Percentiles rank a stretch among this genome's conserved stretches.
Conservation (phyloP, 2,329 filamentous ascomycete species). For the Ceratocystis eucalypticola region DNA sequence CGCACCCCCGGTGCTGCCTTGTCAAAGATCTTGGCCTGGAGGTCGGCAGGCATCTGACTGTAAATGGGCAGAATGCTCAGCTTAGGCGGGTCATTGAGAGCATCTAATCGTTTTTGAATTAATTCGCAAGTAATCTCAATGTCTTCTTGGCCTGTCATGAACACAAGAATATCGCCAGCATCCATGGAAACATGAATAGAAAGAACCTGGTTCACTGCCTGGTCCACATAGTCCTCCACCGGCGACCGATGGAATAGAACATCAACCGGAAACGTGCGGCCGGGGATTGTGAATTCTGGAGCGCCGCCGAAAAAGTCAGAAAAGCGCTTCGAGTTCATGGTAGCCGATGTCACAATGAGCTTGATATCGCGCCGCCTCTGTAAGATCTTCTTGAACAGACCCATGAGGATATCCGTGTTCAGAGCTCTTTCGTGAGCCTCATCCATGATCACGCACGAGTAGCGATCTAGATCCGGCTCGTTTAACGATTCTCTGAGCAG, state of each 20-base stretch:
- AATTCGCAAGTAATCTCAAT: conserved; percentile 95
- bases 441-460: conserved; percentile 99
- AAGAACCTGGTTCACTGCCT: conserved; percentile 87
- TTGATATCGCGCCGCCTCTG: conserved; percentile 82
- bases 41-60: conserved; percentile 96
- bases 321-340: conserved; percentile 95
- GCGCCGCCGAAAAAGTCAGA: conserved; percentile 92
- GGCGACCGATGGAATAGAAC: conserved; percentile 90
- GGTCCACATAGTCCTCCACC: conserved; percentile 95
- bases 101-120: conserved; percentile 70
- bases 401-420: conserved; percentile 96
- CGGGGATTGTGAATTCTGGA: conserved; percentile 91
- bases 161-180: conserved; percentile 84
- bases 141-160: conserved; percentile 98
- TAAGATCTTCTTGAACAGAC: conserved; percentile 91
- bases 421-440: conserved; percentile 94
- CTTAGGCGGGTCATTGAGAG: conserved; percentile 88
- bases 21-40: conserved; percentile 97
- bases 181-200: conserved; percentile 94
- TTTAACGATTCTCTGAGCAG: conserved; percentile 84
- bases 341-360: conserved; percentile 93
- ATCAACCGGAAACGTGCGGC: conserved; percentile 91
- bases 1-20: conserved; percentile 76
- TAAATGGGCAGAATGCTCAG: conserved; percentile 94
- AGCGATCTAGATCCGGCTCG: conserved; percentile 84